phyloP scores from a whole-genome alignment of 1,284 basidiomycete species.

The Irpex sp. region DNA sequence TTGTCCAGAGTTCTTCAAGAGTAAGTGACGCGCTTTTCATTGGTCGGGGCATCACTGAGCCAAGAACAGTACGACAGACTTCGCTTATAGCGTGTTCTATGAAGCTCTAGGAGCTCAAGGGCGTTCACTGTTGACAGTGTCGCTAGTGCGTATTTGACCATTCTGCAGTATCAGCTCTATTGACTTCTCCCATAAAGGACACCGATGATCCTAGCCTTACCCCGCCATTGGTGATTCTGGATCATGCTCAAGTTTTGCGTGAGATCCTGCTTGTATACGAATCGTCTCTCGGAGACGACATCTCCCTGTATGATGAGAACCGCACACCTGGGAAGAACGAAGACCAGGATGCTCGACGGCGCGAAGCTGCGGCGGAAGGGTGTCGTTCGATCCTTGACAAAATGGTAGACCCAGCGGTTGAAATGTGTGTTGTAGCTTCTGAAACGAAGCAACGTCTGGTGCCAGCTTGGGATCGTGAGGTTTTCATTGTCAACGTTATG shows the following conservation, averaged over 20 bases:
- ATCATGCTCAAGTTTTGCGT: slow-evolving; percentile 76
- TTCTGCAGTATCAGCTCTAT: not conserved
- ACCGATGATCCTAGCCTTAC: slow-evolving; percentile 72
- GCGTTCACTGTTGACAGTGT: slow-evolving; percentile 63
- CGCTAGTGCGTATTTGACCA: slow-evolving; percentile 48
- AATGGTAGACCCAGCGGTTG: slow-evolving; percentile 78
- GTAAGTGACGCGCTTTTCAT: slow-evolving; percentile 38
- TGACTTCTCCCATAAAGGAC: slow-evolving; percentile 39
- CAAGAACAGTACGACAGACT: slow-evolving; percentile 62
- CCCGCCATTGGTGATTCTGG: slow-evolving; percentile 74
- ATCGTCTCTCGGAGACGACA: slow-evolving; percentile 49
- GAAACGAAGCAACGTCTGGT: slow-evolving; percentile 56
- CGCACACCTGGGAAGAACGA: not conserved
- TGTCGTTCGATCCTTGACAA: slow-evolving; percentile 73
- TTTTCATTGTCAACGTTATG: slow-evolving; percentile 83
- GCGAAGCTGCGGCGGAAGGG: slow-evolving; percentile 43
- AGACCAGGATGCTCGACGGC: slow-evolving; percentile 38
- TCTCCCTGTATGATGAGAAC: not conserved
- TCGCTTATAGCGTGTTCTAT: slow-evolving; percentile 80
- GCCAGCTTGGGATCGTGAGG: slow-evolving; percentile 69
- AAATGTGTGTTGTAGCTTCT: slow-evolving; percentile 66
- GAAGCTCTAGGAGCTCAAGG: slow-evolving; percentile 82
- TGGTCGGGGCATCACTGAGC: not conserved
- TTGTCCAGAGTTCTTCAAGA: slow-evolving; percentile 78
- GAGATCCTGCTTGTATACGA: slow-evolving; percentile 89